A percentile compares a stretch with the other conserved stretches of the same genome.
Conservation (phyloP, 495 filamentous ascomycete species). For the Umbilicaria muhlenbergii region DNA sequence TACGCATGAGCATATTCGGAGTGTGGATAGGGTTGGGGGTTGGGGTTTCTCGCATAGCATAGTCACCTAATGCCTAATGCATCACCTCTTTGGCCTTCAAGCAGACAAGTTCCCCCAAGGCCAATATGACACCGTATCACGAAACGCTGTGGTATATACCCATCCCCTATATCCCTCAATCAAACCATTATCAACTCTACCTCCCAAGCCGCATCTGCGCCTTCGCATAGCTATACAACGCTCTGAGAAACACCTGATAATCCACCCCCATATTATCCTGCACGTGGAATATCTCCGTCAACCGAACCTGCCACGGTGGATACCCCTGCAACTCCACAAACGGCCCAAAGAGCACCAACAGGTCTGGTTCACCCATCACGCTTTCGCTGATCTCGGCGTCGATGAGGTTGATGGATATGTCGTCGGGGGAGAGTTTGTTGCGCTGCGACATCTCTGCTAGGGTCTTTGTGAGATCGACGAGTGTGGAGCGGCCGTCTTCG, state of each 20-base stretch:
- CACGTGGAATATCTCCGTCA: constrained; percentile 79
- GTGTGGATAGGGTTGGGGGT: too few species aligned
- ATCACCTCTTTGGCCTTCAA: too few species aligned
- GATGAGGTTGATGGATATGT: constrained; percentile 77
- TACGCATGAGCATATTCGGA: too few species aligned
- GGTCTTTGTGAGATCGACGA: constrained; percentile 92
- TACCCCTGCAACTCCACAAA: constrained; percentile 74
- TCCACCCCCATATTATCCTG: constrained; percentile 45
- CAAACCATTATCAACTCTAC: constrained; percentile 20
- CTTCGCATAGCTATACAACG: constrained; percentile 66
- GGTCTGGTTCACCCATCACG: constrained; percentile 70
- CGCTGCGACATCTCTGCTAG: constrained; percentile 88
- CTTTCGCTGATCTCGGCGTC: constrained; percentile 69
- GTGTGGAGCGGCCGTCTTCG: constrained; percentile 77
- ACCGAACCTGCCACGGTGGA: constrained; percentile 86
- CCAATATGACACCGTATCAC: too few species aligned
- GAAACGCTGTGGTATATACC: too few species aligned
- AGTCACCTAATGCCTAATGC: too few species aligned
- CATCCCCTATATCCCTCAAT: too few species aligned
- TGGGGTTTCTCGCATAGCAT: too few species aligned
- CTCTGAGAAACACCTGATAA: constrained; percentile 84
- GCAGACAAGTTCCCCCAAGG: too few species aligned
- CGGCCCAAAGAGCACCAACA: constrained; percentile 74
- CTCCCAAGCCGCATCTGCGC: constrained; percentile 82
- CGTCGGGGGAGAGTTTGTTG: constrained; percentile 57